Conservation (phyloP, 2,329 filamentous ascomycete species). For the Pseudopyricularia javanii region DNA sequence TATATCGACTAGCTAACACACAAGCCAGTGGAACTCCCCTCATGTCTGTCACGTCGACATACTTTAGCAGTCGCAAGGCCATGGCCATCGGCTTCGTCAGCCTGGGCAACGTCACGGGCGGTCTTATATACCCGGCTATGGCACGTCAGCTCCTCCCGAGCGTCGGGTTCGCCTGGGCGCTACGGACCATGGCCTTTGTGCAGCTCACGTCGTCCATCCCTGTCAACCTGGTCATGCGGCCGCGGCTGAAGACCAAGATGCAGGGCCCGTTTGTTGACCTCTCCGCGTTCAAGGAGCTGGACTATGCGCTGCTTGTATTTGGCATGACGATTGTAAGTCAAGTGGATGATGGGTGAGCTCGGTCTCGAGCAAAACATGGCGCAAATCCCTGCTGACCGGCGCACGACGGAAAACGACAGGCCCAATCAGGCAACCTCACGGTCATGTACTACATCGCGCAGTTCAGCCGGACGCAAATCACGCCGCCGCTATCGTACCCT, state of each 20-base stretch:
- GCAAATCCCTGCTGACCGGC: background rate
- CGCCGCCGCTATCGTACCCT: slow-evolving; percentile 5
- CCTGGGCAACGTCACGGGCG: slow-evolving; percentile 21
- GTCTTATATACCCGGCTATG: slow-evolving; percentile 24
- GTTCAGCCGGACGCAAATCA: slow-evolving; percentile 16
- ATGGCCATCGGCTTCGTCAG: slow-evolving; percentile 20
- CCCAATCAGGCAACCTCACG: slow-evolving; percentile 24
- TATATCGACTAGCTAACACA: background rate
- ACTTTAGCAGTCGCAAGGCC: slow-evolving; percentile 19
- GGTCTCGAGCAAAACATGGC: slow-evolving; percentile 10
- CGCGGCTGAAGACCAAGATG: slow-evolving; percentile 20
- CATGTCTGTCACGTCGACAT: slow-evolving; percentile 21
- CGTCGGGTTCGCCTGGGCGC: slow-evolving; percentile 23
- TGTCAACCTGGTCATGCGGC: slow-evolving; percentile 19
- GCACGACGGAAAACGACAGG: background rate
- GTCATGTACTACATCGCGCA: slow-evolving; percentile 29
- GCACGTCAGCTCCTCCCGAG: slow-evolving; percentile 19
- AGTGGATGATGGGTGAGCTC: slow-evolving; percentile 9
- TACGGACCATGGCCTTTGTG: slow-evolving; percentile 26
- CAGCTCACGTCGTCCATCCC: slow-evolving; percentile 17
- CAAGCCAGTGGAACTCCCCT: slow-evolving; percentile 14
- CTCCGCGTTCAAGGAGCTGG: slow-evolving; percentile 22
- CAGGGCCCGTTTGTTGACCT: slow-evolving; percentile 24
- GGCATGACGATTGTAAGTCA: slow-evolving; percentile 23
- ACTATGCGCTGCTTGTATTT: slow-evolving; percentile 25